Evolutionary conservation across 2,329 filamentous ascomycete genomes (phyloP), one percentile per base, ranked within the genome.

Genomic region (Emmonsia crescens): DNA sequence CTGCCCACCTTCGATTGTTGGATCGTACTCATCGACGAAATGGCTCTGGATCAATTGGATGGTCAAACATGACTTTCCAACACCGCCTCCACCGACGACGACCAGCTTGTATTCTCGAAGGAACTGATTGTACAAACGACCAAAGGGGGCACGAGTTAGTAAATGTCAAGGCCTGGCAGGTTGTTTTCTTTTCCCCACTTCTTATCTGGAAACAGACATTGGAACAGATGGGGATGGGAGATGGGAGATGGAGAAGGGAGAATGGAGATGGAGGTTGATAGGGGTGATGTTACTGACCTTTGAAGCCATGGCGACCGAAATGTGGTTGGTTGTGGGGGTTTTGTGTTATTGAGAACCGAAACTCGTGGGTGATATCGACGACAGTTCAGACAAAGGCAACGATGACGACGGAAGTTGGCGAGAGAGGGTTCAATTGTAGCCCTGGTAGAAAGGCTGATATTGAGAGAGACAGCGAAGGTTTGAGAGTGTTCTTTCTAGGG

Each of bases 11-110:
- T 99, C 94, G 73, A 99, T 97, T 72, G 94, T 99, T 62, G 94
- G 94, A 78, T 99, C 94, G 78, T 99, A 99, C 78, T 97, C 94
- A 78, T 97, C 94, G 75, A 97, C 93, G 81, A 99, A 99, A 77
- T 99, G 94, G 77, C 89, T 93, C 80, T 92, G 88, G 72, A 90
- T 91, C 78, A 93, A 85, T 82, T 97, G 94, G 74, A 99, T 97
- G 63, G 94, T 97, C 82, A 99, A 85, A 80, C 94, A 97, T 65
- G 93, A 97, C 83, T 99, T 99, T 80, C 94, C 94, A 68, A 99
- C 94, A 77, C 94, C 94, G 83, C 94, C 94, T 72, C 95, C 94
- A 71, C 94, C 94, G 68, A 99, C 92, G 65, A 97, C 94, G 64
- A 99, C 94, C 79, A 96, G 80, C 80, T 96, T 96, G 79, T 96